Percentiles rank a stretch among this genome's conserved stretches.
phyloP scores from a whole-genome alignment of 345 rosid species.

The Gossypium herbaceum region DNA sequence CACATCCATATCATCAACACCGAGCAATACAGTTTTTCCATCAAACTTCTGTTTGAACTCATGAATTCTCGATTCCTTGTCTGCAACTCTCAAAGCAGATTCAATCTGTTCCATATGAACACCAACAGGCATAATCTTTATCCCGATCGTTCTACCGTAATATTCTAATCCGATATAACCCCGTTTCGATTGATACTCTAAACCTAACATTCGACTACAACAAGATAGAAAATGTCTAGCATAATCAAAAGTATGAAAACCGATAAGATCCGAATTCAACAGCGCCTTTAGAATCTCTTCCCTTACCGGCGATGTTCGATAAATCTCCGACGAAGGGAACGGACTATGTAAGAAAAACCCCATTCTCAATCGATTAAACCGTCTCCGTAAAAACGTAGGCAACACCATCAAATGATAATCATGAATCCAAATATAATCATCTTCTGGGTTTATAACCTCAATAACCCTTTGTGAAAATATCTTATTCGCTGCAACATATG shows the following conservation, averaged over 20 bases:
- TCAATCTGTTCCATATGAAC: conserved; percentile 76
- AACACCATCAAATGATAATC: conserved; percentile 83
- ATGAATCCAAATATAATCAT: conserved; percentile 74
- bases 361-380: conserved; percentile 63
- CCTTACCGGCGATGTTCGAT: conserved; percentile 68
- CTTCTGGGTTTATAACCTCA: conserved; percentile 71
- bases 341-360: conserved; percentile 77
- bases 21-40: conserved; percentile 66
- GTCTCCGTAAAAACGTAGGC: conserved; percentile 66
- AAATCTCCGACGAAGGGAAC: conserved; percentile 75
- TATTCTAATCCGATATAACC: conserved; percentile 75
- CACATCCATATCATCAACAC: conserved; percentile 86
- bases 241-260: conserved; percentile 88
- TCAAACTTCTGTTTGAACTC: conserved; percentile 64
- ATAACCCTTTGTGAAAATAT: conserved; percentile 69
- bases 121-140: conserved; percentile 81
- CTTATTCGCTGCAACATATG: conserved; percentile 71
- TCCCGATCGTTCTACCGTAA: conserved; percentile 74
- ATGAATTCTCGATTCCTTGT: conserved; percentile 57
- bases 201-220: conserved; percentile 67
- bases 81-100: conserved; percentile 53
- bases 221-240: conserved; percentile 86
- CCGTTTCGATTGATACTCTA: conserved; percentile 70
- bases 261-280: conserved; percentile 65
- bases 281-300: conserved; percentile 73